Evolutionary conservation across 306 rosid genomes (phyloP), one percentile per base, ranked within the genome.

Genomic region (Rosa multiflora): DNA sequence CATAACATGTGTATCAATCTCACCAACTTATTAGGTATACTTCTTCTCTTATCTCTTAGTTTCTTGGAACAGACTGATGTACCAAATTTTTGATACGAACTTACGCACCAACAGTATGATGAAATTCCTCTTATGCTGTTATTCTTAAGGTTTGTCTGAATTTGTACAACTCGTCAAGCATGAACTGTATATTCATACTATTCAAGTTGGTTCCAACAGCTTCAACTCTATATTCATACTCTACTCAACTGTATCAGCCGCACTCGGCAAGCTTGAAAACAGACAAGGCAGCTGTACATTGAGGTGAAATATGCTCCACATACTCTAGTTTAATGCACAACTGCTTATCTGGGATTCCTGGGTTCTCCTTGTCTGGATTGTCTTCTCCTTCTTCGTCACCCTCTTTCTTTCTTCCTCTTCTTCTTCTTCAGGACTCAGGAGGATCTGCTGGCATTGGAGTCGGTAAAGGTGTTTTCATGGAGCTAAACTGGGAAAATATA

Each of bases 381-480:
- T 82, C 84, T 39, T 76, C 81, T 76, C 78, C 77, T 44, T 83
- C 86, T 72, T 83, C 81, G 51, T 83, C 80, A 6, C 77, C 84
- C 78, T 78, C 76, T 35, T 72, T 58, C 66, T 83, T 80, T 39
- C 79, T 52, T 83, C 81, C 66, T 83, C 80, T 4, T 82, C 86
- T 74, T 78, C 51, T 61, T 80, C 77, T 74, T 84, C 32, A 10
- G 81, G 86, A 32, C 37, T 32, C 37, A 32, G 3, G 74, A 75
- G 83, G 17, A 52, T 75, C 49, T 5, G 56, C 56, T 51, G 86
- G 86, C 80, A 83, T 29, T 39, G 86, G 83, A 21, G 80, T 83
- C 23, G 86, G 86, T 26, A 83, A 48, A 8, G 86, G 83, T 18
- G 86, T 79, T 21, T 83, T 83, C 83, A 83, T 75, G 10, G 86